These are phyloP conservation scores for Colletotrichum liriopes DNA, from an alignment of 2,329 filamentous ascomycete species.

Conservation along the genomic window DNA sequence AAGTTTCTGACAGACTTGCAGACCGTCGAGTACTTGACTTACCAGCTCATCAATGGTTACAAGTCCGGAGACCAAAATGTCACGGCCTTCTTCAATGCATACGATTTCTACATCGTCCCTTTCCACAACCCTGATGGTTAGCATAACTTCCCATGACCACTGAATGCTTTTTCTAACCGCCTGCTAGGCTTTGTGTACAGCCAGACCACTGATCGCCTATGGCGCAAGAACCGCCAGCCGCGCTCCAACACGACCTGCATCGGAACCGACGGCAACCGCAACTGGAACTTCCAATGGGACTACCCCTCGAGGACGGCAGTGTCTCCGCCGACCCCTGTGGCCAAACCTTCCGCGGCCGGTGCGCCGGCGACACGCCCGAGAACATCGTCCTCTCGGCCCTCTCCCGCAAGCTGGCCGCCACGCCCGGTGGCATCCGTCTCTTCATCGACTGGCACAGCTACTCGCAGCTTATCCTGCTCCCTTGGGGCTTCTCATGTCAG, in stretches of 20 bases:
- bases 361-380: slow-evolving; percentile 62
- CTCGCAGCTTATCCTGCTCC: slow-evolving; percentile 68
- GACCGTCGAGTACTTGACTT: slow-evolving; percentile 49
- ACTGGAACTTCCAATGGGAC: slow-evolving; percentile 64
- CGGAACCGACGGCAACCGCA: slow-evolving; percentile 68
- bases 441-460: slow-evolving; percentile 76
- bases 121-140: slow-evolving; percentile 68
- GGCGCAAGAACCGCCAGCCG: slow-evolving; percentile 68
- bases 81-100: slow-evolving; percentile 65
- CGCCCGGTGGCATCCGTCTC: slow-evolving; percentile 63
- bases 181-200: slow-evolving; percentile 64
- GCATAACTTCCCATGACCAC: slow-evolving; percentile 17
- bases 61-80: slow-evolving; percentile 53
- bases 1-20: slow-evolving; percentile 36
- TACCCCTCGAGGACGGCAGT: slow-evolving; percentile 49
- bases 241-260: slow-evolving; percentile 58
- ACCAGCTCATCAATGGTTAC: slow-evolving; percentile 61
- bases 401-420: slow-evolving; percentile 58
- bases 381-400: slow-evolving; percentile 64
- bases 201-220: slow-evolving; percentile 65
- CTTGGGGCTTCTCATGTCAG: slow-evolving; percentile 69
- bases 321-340: slow-evolving; percentile 62
- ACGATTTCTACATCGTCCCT: slow-evolving; percentile 72
- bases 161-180: slow-evolving; percentile 5
- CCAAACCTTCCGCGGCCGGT: slow-evolving; percentile 60